Percentiles rank a stretch among this genome's conserved stretches.
phyloP scores from a whole-genome alignment of 179 eudicot species.

The Silene coronaria region DNA sequence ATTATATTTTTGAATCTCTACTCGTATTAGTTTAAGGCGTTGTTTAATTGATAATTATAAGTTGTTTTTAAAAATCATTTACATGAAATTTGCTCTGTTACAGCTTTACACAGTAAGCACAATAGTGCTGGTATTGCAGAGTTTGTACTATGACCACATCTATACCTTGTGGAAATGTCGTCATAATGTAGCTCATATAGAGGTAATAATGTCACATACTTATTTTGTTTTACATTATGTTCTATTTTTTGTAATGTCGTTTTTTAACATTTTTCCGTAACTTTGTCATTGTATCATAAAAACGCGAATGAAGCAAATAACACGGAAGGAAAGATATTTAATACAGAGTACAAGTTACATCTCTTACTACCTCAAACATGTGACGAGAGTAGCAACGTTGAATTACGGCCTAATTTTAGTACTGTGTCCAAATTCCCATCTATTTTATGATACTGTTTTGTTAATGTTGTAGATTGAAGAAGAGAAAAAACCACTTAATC shows the following conservation, averaged over 20 bases:
- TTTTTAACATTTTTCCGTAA: too few species aligned
- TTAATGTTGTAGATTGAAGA: conserved; percentile 37
- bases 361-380: too few species aligned
- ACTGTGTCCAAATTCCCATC: neutral
- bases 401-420: neutral
- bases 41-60: too few species aligned
- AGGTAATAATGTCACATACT: conserved; percentile 24
- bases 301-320: too few species aligned
- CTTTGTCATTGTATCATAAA: too few species aligned
- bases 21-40: too few species aligned
- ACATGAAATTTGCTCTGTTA: neutral
- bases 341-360: neutral
- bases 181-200: conserved; percentile 19
- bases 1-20: too few species aligned
- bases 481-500: conserved; percentile 40
- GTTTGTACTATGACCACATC: conserved; percentile 72
- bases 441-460: neutral
- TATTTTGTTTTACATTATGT: neutral
- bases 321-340: neutral
- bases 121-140: conserved; percentile 66
- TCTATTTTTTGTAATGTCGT: neutral
- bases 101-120: conserved; percentile 88
- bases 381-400: neutral
- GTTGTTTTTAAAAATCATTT: too few species aligned
- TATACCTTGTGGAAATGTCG: conserved; percentile 42